Conservation (phyloP, 371 early-diverging fungal genomes). For the Mortierella sp. region DNA sequence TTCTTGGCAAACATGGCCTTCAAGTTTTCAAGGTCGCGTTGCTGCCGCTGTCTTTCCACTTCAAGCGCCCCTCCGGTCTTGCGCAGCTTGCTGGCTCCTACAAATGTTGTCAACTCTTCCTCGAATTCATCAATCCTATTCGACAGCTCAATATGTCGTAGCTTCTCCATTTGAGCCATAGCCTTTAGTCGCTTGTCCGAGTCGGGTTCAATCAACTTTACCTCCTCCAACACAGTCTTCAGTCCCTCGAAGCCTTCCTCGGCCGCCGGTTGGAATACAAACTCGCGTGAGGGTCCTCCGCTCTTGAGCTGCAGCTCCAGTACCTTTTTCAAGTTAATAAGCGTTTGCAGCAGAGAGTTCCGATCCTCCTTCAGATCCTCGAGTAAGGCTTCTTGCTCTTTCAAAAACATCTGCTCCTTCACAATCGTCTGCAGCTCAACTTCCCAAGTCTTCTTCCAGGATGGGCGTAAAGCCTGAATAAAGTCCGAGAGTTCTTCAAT, state of each 20-base stretch:
- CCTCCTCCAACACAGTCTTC: conserved; percentile 77
- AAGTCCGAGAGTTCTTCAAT: conserved; percentile 63
- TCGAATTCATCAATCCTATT: conserved; percentile 79
- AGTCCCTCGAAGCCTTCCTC: conserved; percentile 75
- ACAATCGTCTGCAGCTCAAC: conserved; percentile 84
- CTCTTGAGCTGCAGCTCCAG: conserved; percentile 66
- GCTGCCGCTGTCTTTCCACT: conserved; percentile 71
- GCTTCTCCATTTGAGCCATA: conserved; percentile 73
- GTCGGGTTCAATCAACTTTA: conserved; percentile 76
- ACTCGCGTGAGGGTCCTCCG: conserved; percentile 26
- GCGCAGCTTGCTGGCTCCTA: conserved; percentile 68
- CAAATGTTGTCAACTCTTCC: conserved; percentile 77
- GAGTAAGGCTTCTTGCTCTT: conserved; percentile 77
- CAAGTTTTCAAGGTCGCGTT: conserved; percentile 71
- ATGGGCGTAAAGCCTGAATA: conserved; percentile 69
- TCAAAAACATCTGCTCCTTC: conserved; percentile 82
- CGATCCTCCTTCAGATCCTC: conserved; percentile 76
- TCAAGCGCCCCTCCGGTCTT: conserved; percentile 82
- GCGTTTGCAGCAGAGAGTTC: conserved; percentile 64
- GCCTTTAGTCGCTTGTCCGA: conserved; percentile 76
- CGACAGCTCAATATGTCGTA: conserved; percentile 75
- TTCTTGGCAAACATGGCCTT: conserved; percentile 64
- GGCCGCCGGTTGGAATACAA: conserved; percentile 65
- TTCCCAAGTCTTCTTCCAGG: conserved; percentile 89
- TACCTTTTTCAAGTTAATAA: conserved; percentile 72